Conservation (phyloP, 2,329 filamentous ascomycete species). For the Alternaria arbusti region DNA sequence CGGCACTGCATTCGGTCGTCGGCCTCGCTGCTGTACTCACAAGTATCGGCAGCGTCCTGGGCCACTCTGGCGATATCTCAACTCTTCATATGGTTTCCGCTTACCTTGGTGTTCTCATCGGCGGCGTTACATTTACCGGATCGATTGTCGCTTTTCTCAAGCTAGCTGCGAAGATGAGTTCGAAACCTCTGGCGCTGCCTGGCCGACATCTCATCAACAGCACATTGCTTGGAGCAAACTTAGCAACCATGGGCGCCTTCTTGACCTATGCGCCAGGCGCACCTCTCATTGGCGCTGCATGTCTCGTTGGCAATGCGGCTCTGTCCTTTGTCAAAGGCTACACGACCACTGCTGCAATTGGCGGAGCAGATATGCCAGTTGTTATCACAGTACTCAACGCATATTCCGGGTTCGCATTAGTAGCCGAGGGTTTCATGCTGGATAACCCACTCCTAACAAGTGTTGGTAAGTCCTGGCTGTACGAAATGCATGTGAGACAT, state of each 20-base stretch:
- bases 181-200: slow-evolving; percentile 73
- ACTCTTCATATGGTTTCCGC: slow-evolving; percentile 85
- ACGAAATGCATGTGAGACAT: background rate
- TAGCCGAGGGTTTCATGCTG: slow-evolving; percentile 91
- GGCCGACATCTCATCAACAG: slow-evolving; percentile 79
- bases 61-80: slow-evolving; percentile 73
- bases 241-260: slow-evolving; percentile 84
- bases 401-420: slow-evolving; percentile 87
- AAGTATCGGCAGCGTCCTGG: slow-evolving; percentile 85
- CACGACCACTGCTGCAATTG: slow-evolving; percentile 86
- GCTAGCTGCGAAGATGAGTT: slow-evolving; percentile 81
- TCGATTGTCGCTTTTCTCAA: slow-evolving; percentile 91
- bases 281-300: slow-evolving; percentile 78
- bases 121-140: slow-evolving; percentile 86
- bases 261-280: slow-evolving; percentile 80
- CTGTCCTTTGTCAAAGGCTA: slow-evolving; percentile 86
- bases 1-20: slow-evolving; percentile 87
- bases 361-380: slow-evolving; percentile 92
- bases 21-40: slow-evolving; percentile 88
- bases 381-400: slow-evolving; percentile 91
- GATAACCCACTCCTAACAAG: slow-evolving; percentile 85
- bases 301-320: slow-evolving; percentile 75
- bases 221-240: slow-evolving; percentile 74
- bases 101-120: slow-evolving; percentile 85
- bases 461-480: background rate